Evolutionary conservation across 495 filamentous ascomycete species (phyloP).

Genomic region (Thermothielavioides terrestris): DNA sequence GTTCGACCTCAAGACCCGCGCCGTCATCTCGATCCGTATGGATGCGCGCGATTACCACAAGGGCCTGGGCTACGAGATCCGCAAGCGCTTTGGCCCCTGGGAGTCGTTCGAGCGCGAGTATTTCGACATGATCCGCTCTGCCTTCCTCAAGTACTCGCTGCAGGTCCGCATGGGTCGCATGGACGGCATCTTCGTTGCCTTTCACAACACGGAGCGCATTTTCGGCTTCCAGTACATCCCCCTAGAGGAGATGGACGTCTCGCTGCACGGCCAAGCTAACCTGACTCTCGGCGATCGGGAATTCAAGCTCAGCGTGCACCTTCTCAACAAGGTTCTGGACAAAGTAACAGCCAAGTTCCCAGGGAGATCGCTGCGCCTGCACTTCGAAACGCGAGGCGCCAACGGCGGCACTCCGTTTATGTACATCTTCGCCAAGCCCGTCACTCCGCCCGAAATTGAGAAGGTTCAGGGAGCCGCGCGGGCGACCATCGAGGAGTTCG

Average conservation of each 20-base stretch:
- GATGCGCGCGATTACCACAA: conserved; percentile 59
- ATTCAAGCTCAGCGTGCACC: conserved; percentile 66
- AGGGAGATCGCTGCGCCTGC: conserved; percentile 65
- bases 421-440: conserved; percentile 84
- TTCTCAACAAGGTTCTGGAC: conserved; percentile 72
- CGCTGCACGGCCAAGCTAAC: conserved; percentile 65
- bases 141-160: conserved; percentile 93
- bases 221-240: conserved; percentile 97
- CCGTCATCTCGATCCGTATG: conserved; percentile 86
- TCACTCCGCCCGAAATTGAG: conserved; percentile 60
- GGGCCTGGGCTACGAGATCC: conserved; percentile 85
- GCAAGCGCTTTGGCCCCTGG: conserved; percentile 58
- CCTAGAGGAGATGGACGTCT: conserved; percentile 74
- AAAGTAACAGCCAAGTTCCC: conserved; percentile 65
- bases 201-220: conserved; percentile 87
- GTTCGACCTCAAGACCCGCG: conserved; percentile 95
- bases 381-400: conserved; percentile 64
- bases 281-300: conserved; percentile 70
- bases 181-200: conserved; percentile 98
- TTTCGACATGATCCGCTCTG: conserved; percentile 90
- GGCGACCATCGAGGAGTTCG: conserved; percentile 56
- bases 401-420: conserved; percentile 54
- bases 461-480: conserved; percentile 60
- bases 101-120: conserved; percentile 94
- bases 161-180: conserved; percentile 95